phyloP scores from a whole-genome alignment of 2,329 filamentous ascomycete species.

The Ascomycota sp. region DNA sequence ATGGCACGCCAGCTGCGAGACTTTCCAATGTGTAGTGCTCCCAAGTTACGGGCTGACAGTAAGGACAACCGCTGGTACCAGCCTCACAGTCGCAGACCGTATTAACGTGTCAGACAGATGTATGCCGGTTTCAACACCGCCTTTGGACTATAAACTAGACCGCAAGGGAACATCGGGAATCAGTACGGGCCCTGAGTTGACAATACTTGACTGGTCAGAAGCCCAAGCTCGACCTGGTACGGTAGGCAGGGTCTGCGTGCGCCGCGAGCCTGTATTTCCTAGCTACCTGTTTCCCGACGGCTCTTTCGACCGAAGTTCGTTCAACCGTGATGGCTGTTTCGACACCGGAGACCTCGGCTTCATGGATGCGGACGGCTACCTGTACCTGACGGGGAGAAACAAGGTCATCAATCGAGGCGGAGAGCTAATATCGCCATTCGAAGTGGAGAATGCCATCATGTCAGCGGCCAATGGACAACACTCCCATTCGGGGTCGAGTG shows the following conservation, averaged over 20 bases:
- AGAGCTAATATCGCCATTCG: constrained; percentile 37
- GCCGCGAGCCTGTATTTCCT: constrained; percentile 27
- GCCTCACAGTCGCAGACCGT: neutral
- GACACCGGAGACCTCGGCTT: constrained; percentile 6
- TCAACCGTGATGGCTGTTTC: neutral
- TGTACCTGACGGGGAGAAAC: constrained; percentile 27
- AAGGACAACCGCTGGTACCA: constrained; percentile 4
- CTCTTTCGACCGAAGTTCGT: constrained; percentile 1
- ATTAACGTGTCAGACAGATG: constrained; percentile 11
- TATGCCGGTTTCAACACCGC: constrained; percentile 36
- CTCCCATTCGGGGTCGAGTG: constrained; percentile 24
- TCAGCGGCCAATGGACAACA: constrained; percentile 19
- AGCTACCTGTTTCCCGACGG: constrained; percentile 26
- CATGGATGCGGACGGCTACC: constrained; percentile 22
- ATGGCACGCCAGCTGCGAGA: constrained; percentile 27
- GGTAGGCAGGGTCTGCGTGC: constrained; percentile 28
- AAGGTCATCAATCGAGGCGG: constrained; percentile 34
- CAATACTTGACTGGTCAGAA: constrained; percentile 23
- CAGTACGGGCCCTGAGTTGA: constrained; percentile 27
- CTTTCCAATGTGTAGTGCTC: constrained; percentile 29
- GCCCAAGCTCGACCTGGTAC: constrained; percentile 9
- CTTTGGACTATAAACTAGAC: constrained; percentile 28
- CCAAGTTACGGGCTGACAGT: constrained; percentile 41
- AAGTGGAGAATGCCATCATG: constrained; percentile 35
- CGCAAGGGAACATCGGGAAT: constrained; percentile 31